Base-by-base conservation (phyloP, 2,329 filamentous ascomycete genomes). In the Fusarium ramigenum region DNA sequence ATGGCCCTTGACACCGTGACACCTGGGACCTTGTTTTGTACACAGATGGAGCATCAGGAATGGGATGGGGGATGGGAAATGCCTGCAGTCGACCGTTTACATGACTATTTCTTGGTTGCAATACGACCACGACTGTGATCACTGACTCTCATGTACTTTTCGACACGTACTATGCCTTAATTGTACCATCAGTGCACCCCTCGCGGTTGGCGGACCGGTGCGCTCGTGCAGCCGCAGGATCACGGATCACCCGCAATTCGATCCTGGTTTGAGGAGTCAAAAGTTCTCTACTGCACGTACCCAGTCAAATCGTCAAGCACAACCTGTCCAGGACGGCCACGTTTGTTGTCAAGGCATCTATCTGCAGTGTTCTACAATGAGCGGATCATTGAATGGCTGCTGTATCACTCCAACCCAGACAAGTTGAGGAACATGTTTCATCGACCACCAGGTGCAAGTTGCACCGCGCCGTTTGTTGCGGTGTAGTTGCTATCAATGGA, bases 171-270 rank as follows among this genome's bases (percentile, higher is more conserved):
- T 63, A 50, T 44, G 47, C 58, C 54, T n/a, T 65, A 43, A 43
- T 28, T 47, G 42, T 43, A 53, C 64, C 52, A 39, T 36, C 40
- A 49, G 54, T 56, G 61, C 66, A 67, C 61, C 70, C 66, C 52
- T 73, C 69, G 60, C 63, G 65, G 75, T 79, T 68, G 71, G 73
- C 73, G 80, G 79, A 80, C 80, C 79, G 79, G 79, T 79, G 78
- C 80, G 80, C 79, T 78, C 78, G 66, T 82, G 78, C 80, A 81
- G 78, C 72, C 79, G 80, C 75, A 79, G 78, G 72, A 79, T 80
- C 73, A 79, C 32, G 44, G 53, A 60, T 50, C 46, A 72, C 75
- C 79, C 78, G 77, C 79, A 77, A 80, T 52, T 78, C 76, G 72
- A 77, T 74, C 73, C 72, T 76, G 52, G 68, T 60, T 73, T 69